Evolutionary conservation across 1,284 basidiomycete species (phyloP).

Genomic region (Ceratobasidium sp.): DNA sequence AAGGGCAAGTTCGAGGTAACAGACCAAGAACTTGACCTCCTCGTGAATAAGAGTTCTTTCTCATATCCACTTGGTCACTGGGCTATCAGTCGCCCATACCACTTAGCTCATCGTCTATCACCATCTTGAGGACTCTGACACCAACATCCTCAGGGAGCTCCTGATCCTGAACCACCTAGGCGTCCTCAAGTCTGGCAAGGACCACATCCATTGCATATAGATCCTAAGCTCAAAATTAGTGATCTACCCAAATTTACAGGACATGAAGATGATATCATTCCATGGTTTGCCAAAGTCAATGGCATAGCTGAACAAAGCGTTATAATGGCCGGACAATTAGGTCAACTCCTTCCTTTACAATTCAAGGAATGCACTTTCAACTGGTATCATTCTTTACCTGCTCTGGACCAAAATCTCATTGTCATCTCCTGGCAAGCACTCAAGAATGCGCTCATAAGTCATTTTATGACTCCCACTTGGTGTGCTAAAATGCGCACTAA

Average conservation of each 20-base stretch:
- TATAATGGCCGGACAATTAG: neutral
- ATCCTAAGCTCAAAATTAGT: conserved; percentile 6
- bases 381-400: conserved; percentile 4
- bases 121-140: neutral
- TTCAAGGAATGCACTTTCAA: neutral
- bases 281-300: neutral
- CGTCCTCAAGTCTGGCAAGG: neutral
- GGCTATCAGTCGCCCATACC: no score
- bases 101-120: no score
- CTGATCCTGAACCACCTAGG: neutral
- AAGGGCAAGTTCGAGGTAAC: no score
- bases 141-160: neutral
- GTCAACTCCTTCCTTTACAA: neutral
- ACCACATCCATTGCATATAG: neutral
- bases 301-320: neutral
- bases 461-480: conserved; percentile 13
- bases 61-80: no score
- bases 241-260: neutral
- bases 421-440: conserved; percentile 17
- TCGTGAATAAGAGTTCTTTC: no score
- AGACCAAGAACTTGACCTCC: no score
- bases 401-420: neutral
- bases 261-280: neutral
- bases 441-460: conserved; percentile 8
- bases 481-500: neutral